A percentile compares a stretch with the other conserved stretches of the same genome.
These are phyloP conservation scores for Abelmoschus esculentus DNA, from an alignment of 345 rosid genomes.

Conservation along the genomic window DNA sequence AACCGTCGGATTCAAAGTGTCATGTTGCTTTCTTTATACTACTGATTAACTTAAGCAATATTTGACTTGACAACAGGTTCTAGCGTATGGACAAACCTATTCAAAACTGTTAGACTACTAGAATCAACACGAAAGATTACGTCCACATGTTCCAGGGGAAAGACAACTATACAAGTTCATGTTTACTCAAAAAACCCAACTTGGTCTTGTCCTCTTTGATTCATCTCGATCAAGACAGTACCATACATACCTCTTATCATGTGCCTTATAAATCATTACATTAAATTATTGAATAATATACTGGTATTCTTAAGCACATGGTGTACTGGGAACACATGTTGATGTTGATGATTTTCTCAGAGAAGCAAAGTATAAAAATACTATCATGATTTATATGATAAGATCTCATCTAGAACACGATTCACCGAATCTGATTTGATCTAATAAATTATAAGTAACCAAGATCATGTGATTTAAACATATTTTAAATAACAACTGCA, in stretches of 20 bases:
- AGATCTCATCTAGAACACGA: no score
- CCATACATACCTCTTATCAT: not conserved
- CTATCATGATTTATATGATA: no score
- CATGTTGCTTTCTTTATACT: not conserved
- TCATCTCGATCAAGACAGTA: not conserved
- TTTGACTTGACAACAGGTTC: slow-evolving; percentile 1
- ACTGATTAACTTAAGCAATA: no score
- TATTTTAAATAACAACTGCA: no score
- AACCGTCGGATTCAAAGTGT: not conserved
- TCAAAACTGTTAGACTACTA: not conserved
- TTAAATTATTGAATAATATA: not conserved
- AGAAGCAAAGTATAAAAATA: no score
- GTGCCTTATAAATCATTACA: not conserved
- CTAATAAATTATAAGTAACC: no score
- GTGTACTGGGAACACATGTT: not conserved
- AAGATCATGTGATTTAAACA: no score
- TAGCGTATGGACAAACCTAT: not conserved
- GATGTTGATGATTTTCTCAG: not conserved
- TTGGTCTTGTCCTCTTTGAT: not conserved
- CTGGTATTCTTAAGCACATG: slow-evolving; percentile 1
- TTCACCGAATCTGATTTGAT: no score
- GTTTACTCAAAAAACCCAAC: no score
- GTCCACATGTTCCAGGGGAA: no score
- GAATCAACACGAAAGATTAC: no score
- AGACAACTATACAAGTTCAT: no score